Evolutionary conservation across 2,329 filamentous ascomycete species (phyloP), one percentile per base, ranked within the genome.

Genomic region (Davidsoniella eucalypti): DNA sequence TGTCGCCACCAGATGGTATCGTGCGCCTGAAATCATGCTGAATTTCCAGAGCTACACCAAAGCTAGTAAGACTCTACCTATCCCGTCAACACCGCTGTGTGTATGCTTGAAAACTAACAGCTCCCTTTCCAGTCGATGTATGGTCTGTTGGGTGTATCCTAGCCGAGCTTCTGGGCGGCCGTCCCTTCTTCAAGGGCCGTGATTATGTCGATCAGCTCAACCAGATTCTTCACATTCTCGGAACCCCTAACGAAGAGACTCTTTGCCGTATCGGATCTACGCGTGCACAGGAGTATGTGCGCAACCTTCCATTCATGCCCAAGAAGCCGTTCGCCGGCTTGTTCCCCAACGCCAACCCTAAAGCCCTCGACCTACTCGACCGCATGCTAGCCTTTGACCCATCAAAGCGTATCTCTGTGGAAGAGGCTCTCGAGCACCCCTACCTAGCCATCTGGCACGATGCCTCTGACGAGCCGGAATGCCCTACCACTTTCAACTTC

Each of bases 41-140:
- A 95, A 87, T 71, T 98, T 98, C 78, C 90, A 96, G 68, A 95
- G 87, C 71, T 98, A 98, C 68, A 98, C 92, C 61, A 98, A 98
- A 87, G 92, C 92, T 58, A 98, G 92, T 96, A 79, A 52, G 88
- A 90, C 7, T n/a, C 50, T 21, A 10, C 40, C 14, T 14, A 18
- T 16, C 25, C 25, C 10, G 16, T 16, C n/a, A 10, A 12, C 26
- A 29, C n/a, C 9, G 10, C n/a, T 18, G 16, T 14, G 23, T 38
- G 17, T 29, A 17, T 18, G 18, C 18, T 18, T 18, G 18, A 18
- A 29, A 44, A 26, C 50, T 45, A 18, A 44, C 21, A 48, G 14
- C 7, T 16, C 33, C 29, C 14, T 16, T 44, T 33, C 39, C 18
- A 96, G 90, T 98, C 67, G 92, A 98, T 64, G 90, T 98, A 33